These are phyloP conservation scores for Phialophora macrospora DNA, from an alignment of 2,329 filamentous ascomycete species.

Conservation along the genomic window DNA sequence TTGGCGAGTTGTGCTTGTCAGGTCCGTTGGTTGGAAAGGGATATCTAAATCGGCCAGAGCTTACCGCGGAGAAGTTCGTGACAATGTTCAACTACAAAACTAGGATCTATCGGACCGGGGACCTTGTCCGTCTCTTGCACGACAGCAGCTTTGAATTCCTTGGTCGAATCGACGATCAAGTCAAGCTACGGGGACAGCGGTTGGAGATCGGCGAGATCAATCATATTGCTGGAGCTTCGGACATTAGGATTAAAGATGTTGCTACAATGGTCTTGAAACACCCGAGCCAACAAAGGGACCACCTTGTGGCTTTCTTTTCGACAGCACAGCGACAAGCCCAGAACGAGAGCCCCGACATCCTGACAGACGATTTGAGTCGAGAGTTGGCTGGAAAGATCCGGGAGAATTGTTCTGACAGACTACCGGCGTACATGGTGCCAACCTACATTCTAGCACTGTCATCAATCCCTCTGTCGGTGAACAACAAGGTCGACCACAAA, in stretches of 20 bases:
- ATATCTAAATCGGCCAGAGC: constrained; percentile 78
- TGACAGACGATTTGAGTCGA: constrained; percentile 49
- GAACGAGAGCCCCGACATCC: constrained; percentile 37
- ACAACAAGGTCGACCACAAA: constrained; percentile 86
- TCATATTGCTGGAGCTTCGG: constrained; percentile 71
- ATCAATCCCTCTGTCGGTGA: constrained; percentile 77
- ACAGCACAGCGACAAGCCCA: constrained; percentile 37
- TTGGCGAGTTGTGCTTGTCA: constrained; percentile 88
- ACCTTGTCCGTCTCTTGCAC: constrained; percentile 79
- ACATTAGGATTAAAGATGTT: constrained; percentile 66
- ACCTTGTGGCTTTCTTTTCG: constrained; percentile 76
- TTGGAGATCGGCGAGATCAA: constrained; percentile 93
- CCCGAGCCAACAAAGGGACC: constrained; percentile 73
- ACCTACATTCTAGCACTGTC: constrained; percentile 77
- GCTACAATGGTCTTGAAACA: constrained; percentile 78
- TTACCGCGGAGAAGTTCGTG: constrained; percentile 79
- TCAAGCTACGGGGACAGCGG: constrained; percentile 87
- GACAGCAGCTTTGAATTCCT: constrained; percentile 86
- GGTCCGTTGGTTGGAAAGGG: constrained; percentile 87
- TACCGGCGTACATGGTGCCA: constrained; percentile 89
- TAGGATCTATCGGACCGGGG: constrained; percentile 82
- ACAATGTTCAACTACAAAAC: constrained; percentile 61
- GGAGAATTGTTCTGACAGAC: constrained; percentile 67
- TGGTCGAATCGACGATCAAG: constrained; percentile 85
- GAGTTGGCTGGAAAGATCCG: constrained; percentile 56